phyloP scores from a whole-genome alignment of 148 eudicot species.

The Drosera capensis region DNA sequence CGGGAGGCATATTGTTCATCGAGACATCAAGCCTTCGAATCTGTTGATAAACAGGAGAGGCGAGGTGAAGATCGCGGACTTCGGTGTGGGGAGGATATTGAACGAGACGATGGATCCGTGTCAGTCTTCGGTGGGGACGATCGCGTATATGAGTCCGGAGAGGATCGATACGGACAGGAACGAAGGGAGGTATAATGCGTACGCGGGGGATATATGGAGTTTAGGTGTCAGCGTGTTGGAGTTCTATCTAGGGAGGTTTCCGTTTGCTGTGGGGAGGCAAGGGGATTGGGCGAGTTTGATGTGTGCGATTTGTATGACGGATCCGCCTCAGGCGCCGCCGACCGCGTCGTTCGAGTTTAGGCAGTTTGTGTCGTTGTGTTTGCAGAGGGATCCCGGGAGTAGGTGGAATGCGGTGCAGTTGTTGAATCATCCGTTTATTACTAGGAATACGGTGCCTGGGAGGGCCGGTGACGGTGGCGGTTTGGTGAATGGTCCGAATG shows the following conservation, averaged over 20 bases:
- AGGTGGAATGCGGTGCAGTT: background rate
- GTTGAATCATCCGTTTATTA: background rate
- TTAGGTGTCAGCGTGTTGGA: constrained; percentile 1
- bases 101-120: background rate
- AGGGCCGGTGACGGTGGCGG: background rate
- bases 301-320: background rate
- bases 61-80: constrained; percentile 1
- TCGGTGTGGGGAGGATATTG: background rate
- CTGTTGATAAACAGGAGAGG: background rate
- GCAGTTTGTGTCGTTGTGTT: background rate
- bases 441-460: background rate
- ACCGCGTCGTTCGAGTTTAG: background rate
- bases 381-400: background rate
- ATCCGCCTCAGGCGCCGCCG: background rate
- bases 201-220: background rate
- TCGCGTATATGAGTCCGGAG: background rate
- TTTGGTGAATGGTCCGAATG: no score
- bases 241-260: constrained; percentile 1
- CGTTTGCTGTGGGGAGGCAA: background rate
- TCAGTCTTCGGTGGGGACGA: background rate
- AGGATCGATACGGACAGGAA: background rate
- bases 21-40: background rate
- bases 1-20: background rate
- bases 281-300: constrained; percentile 1
- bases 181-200: background rate